A percentile compares a stretch with the other conserved stretches of the same genome.
phyloP scores from a whole-genome alignment of 495 filamentous ascomycete genomes.

The Hypoxylon perforatum region DNA sequence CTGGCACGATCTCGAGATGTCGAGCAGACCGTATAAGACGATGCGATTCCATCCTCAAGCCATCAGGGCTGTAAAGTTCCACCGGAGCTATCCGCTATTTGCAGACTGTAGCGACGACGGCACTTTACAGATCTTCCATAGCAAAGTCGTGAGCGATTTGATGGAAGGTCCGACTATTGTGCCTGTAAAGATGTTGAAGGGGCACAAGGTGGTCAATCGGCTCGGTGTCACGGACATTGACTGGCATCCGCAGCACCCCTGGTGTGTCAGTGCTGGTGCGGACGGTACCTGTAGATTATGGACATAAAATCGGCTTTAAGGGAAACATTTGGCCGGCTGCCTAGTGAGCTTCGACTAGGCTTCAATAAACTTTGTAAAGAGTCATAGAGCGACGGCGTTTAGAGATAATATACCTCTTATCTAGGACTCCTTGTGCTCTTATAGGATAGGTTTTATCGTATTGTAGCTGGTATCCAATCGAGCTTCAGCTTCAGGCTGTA shows the following conservation, averaged over 20 bases:
- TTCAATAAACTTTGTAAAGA: slow-evolving; percentile 25
- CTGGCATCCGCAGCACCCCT: slow-evolving; percentile 93
- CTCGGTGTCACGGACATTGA: slow-evolving; percentile 93
- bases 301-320: slow-evolving; percentile 48
- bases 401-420: slow-evolving; percentile 26
- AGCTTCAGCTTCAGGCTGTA: too few species aligned
- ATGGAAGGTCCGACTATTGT: slow-evolving; percentile 97
- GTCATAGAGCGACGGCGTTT: slow-evolving; percentile 39
- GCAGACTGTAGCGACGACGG: slow-evolving; percentile 95
- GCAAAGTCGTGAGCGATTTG: slow-evolving; percentile 90
- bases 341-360: slow-evolving; percentile 16
- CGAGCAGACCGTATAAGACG: slow-evolving; percentile 90
- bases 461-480: slow-evolving; percentile 13
- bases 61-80: slow-evolving; percentile 86
- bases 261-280: slow-evolving; percentile 92
- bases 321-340: slow-evolving; percentile 10
- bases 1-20: slow-evolving; percentile 97
- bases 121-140: slow-evolving; percentile 94
- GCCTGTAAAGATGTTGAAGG: slow-evolving; percentile 91
- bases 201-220: slow-evolving; percentile 82
- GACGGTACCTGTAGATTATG: slow-evolving; percentile 77
- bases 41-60: slow-evolving; percentile 93
- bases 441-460: slow-evolving; percentile 3
- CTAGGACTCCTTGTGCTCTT: slow-evolving; percentile 1
- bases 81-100: slow-evolving; percentile 87